Conservation (phyloP, 2,329 filamentous ascomycete species). For the Diplocarpon mali region DNA sequence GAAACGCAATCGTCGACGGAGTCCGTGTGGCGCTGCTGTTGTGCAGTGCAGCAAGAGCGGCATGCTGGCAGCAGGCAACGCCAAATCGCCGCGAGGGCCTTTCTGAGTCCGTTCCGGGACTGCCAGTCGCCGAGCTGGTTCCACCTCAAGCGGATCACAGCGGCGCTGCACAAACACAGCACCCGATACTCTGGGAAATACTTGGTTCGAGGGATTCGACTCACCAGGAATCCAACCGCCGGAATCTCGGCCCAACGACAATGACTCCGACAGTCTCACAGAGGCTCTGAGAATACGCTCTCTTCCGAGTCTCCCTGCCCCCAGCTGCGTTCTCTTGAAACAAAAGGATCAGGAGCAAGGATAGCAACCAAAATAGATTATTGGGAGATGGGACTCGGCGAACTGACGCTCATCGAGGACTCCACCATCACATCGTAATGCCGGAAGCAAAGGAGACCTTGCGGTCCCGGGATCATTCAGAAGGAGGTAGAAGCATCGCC, state of each 20-base stretch:
- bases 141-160: constrained; percentile 5
- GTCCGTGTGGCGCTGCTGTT: constrained; percentile 7
- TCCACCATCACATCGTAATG: background rate
- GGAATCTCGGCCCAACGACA: constrained; percentile 5
- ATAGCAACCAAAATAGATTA: constrained; percentile 12
- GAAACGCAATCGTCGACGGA: background rate
- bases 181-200: background rate
- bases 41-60: constrained; percentile 11
- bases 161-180: constrained; percentile 5
- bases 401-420: background rate
- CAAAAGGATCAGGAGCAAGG: constrained; percentile 18
- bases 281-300: background rate
- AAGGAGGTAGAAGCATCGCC: no score
- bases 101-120: constrained; percentile 9
- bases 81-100: no score
- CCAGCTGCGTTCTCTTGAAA: constrained; percentile 23
- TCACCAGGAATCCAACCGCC: constrained; percentile 1
- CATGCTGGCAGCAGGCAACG: constrained; percentile 7
- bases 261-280: background rate
- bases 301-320: constrained; percentile 15
- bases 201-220: constrained; percentile 3
- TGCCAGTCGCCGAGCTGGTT: constrained; percentile 4
- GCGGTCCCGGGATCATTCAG: no score
- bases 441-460: no score
- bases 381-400: background rate